Evolutionary conservation across 164 flowering plant species (phyloP), one percentile per base, ranked within the genome.

Genomic region (Nymphaea colorata): DNA sequence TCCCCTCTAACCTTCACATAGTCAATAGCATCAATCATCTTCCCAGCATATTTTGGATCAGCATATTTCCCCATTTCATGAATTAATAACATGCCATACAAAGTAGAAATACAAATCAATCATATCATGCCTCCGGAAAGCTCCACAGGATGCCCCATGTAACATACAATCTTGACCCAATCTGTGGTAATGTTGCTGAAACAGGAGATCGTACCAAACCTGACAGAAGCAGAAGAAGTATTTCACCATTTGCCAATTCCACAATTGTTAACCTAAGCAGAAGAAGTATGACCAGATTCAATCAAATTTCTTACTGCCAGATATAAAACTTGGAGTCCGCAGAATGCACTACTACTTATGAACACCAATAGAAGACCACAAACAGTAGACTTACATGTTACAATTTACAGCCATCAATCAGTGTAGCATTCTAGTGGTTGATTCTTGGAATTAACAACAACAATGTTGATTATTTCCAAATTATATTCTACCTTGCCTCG

Each of bases 151-250:
- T 85, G 11, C 89, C 97, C 98, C 99, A 92, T 55, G 85, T 76
- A 43, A 95, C 63, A 72, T 71, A 88, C 79, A 95, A 70, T 68
- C 99, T 84, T 44, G 99, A 92, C 75, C 90, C 66, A 4, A 95
- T 89, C 77, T 95, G 98, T 3, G 98, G 99, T 64, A 95, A 79
- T 18, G 97, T 92, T 1, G 99, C 94, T 44, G 88, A 53, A 17
- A 95, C 76, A 42, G 99, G 99, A 72, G 99, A 95, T 73, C 99
- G 83, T 57, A 92, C 98, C 84, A 92, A 70, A 64, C 99, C 99
- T 91, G 71, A 43, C 60, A 14, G 14, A 44, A 60, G 44, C 44
- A 66, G 68, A 64, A 3, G 4, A 60, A 55, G 1, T 55, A 16
- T 43, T 44, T 6, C 64, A 69, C 36, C 36, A 25, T 25, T 25